Conservation (phyloP, 192 early-diverging fungal genomes). For the Coemansia asiatica region DNA sequence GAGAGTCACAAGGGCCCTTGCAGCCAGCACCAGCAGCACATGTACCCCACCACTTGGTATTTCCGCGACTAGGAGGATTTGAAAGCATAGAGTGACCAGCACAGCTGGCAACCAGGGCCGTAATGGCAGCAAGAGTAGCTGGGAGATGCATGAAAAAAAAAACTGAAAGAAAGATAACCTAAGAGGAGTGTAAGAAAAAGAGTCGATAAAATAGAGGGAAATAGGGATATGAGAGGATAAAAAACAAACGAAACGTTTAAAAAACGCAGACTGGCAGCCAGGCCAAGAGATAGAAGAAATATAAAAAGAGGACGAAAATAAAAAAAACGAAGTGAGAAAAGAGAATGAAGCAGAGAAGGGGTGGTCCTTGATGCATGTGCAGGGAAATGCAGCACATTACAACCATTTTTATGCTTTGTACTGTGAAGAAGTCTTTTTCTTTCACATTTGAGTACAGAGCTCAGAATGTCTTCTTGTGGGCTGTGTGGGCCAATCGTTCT, state of each 20-base stretch:
- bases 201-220: background rate
- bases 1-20: slow-evolving; percentile 62
- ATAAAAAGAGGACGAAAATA: background rate
- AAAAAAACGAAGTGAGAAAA: slow-evolving; percentile 1
- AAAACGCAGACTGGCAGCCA: background rate
- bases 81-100: slow-evolving; percentile 44
- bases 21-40: slow-evolving; percentile 60
- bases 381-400: background rate
- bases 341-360: background rate
- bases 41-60: slow-evolving; percentile 50
- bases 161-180: background rate
- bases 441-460: background rate
- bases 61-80: slow-evolving; percentile 38
- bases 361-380: slow-evolving; percentile 12
- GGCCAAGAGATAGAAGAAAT: slow-evolving; percentile 10
- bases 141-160: slow-evolving; percentile 30
- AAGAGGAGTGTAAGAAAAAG: background rate
- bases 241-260: slow-evolving; percentile 3
- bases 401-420: background rate
- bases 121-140: slow-evolving; percentile 22
- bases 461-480: background rate
- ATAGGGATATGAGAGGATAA: slow-evolving; percentile 1
- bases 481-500: slow-evolving; percentile 5
- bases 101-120: slow-evolving; percentile 44
- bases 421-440: background rate